phyloP scores from a whole-genome alignment of 2,329 filamentous ascomycete species.

The Neonectria neomacrospora region DNA sequence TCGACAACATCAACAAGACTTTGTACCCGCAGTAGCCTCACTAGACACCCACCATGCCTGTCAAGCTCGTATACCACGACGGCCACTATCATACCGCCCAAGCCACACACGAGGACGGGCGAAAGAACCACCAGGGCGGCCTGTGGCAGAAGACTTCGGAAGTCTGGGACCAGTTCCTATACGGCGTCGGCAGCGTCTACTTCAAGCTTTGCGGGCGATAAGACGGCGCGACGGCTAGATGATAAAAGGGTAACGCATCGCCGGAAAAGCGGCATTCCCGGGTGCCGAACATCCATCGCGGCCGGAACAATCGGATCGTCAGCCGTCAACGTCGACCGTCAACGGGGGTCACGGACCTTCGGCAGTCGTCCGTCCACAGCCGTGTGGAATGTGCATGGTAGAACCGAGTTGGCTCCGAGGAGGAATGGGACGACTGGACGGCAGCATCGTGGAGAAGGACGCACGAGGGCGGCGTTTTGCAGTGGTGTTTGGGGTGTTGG shows the following conservation, averaged over 20 bases:
- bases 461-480: background rate
- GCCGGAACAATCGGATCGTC: background rate
- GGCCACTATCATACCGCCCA: conserved; percentile 44
- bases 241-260: conserved; percentile 24
- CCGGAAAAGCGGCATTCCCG: conserved; percentile 23
- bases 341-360: background rate
- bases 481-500: background rate
- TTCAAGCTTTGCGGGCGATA: conserved; percentile 49
- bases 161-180: conserved; percentile 54
- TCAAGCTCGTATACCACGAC: conserved; percentile 46
- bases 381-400: background rate
- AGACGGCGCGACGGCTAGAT: conserved; percentile 24
- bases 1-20: conserved; percentile 3
- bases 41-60: conserved; percentile 35
- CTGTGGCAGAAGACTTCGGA: conserved; percentile 50
- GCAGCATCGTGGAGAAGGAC: background rate
- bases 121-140: conserved; percentile 28
- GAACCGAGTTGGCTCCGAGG: background rate
- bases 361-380: background rate
- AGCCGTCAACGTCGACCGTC: background rate
- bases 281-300: background rate
- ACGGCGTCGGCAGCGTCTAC: conserved; percentile 52
- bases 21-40: background rate
- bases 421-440: background rate
- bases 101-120: conserved; percentile 27